Conservation (phyloP, 352 stramenopile species). For the Detonula confervacea region DNA sequence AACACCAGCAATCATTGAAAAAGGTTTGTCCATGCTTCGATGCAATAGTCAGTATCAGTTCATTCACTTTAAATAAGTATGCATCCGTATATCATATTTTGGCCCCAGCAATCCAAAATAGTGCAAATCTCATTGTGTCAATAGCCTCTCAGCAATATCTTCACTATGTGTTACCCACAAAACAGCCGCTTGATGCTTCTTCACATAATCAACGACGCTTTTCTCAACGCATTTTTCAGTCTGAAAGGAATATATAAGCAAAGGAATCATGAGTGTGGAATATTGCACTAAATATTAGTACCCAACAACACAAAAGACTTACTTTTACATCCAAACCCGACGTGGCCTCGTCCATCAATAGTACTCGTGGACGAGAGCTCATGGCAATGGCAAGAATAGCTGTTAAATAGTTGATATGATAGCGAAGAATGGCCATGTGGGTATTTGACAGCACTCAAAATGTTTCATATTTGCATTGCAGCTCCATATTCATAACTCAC, state of each 20-base stretch:
- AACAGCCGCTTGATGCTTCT: conserved; percentile 31
- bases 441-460: too few species aligned
- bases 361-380: conserved; percentile 60
- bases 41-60: neutral
- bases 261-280: too few species aligned
- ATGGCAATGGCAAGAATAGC: conserved; percentile 74
- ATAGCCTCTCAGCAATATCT: conserved; percentile 70
- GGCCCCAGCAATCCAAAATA: neutral
- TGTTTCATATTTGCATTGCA: too few species aligned
- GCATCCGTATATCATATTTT: neutral
- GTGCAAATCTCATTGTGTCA: conserved; percentile 4
- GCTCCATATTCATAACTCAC: conserved; percentile 38
- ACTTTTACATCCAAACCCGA: conserved; percentile 69
- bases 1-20: too few species aligned
- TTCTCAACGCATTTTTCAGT: conserved; percentile 72
- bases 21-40: too few species aligned
- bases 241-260: neutral
- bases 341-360: conserved; percentile 83
- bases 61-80: too few species aligned
- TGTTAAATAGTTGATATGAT: conserved; percentile 10
- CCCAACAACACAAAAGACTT: neutral
- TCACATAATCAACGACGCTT: conserved; percentile 64
- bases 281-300: too few species aligned
- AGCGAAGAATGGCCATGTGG: too few species aligned
- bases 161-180: conserved; percentile 79